Base-by-base conservation (phyloP, 2,329 filamentous ascomycete species). In the Pleoardoris graminearum region DNA sequence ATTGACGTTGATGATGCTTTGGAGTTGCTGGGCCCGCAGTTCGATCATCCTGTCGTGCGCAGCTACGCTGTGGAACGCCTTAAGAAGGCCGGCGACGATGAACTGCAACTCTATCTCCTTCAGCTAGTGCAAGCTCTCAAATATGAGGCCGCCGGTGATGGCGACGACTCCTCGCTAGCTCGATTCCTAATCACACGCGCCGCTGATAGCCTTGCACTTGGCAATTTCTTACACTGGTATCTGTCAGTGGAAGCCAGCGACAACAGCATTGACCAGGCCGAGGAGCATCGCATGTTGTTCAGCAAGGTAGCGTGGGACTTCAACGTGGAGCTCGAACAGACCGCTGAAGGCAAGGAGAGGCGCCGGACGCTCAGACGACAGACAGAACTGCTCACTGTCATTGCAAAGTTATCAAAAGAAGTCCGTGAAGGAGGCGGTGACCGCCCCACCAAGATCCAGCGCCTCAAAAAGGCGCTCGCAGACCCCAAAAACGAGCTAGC, bases 161-260 rank as follows among this genome's bases (percentile, higher is more conserved):
- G 83, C 16, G 84, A 90, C 58, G 88, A 94, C 63, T 96, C 92
- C 0, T 96, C 92, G 0, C 79, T 99, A 5, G 93, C 92, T 2
- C 85, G 84, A 21, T 99, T 99, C 68, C 80, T 99, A 3, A 94
- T 99, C 50, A 85, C 89, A 1, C 85, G 94, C 30, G 95, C 94
- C 3, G 88, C 90, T 12, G 85, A 87, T 56, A 97, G 96, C 67
- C 90, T 97, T 66, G 87, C 89, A 54, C 82, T 99, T 1, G 94
- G 93, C 25, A 99, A 96, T 70, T 96, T 95, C 75, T 85, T 99
- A 48, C 90, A 97, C 72, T 99, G 94, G 94, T 99, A 97, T 72
- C 81, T 99, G 2, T 97, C 97, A 86, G 94, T 99, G 1, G 95
- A 99, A 75, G 95, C 92, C 62, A 91, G 95, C 62, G 93, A 97